Base-by-base conservation (phyloP, 768 basidiomycete genomes). In the Hortiboletus campestris region DNA sequence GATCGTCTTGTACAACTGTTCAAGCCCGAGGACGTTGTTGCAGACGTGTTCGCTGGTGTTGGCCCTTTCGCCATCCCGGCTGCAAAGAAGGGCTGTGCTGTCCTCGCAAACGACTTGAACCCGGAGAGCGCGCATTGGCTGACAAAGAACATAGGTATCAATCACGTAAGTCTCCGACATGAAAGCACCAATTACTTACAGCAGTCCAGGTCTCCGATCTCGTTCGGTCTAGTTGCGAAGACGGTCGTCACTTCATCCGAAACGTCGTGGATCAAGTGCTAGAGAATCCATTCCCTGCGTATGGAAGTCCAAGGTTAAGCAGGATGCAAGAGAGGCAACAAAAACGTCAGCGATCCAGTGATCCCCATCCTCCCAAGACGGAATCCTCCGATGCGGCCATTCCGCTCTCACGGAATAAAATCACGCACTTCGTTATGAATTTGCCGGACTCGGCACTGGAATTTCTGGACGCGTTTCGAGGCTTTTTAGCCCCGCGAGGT, bases 371-470 rank as follows among this genome's bases (percentile, higher is more conserved):
- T 28, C 20, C 53, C 45, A 41, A 43, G 43, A 25, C 39, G n/a
- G 42, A 59, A 29, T 51, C 25, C n/a, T 48, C 59, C 42, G 31
- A 52, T 35, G 60, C 54, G 19, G 20, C 58, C 4, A 52, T 49
- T 19, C 20, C 62, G 42, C 74, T 70, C 9, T 68, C 76, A 36
- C 83, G 89, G 55, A 76, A 71, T 52, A 74, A 80, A 42, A 84
- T 97, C 60, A 74, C 84, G 13, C 96, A 97, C 68, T 94, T 92
- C 66, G 88, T 97, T n/a, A 96, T 99, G 94, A 99, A 99, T 71
- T 78, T 99, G 19, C 97, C 97, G 3, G 94, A 92, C 62, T 86
- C 88, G 25, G 97, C 95, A 0, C 84, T 98, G 51, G 78, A 82
- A 35, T 98, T 98, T 74, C 78, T 99, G 49, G 89, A 90, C 65